phyloP scores from a whole-genome alignment of 441 rosid species.

The Erodium moschatum region DNA sequence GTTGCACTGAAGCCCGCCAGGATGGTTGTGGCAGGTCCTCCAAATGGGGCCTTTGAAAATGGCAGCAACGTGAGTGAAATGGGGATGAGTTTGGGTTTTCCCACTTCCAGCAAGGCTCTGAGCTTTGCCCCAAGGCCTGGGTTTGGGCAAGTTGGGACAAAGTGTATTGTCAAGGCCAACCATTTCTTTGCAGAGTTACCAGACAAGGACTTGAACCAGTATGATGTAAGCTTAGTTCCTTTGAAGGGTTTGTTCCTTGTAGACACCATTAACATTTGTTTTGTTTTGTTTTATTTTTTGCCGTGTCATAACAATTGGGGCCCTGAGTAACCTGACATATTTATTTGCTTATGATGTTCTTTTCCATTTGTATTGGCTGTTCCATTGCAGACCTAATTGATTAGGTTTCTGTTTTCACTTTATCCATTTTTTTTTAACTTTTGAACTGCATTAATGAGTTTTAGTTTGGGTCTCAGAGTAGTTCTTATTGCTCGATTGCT shows the following conservation, averaged over 20 bases:
- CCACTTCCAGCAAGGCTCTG: slow-evolving; percentile 59
- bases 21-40: slow-evolving; percentile 24
- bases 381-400: slow-evolving; percentile 33
- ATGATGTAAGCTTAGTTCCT: slow-evolving; percentile 59
- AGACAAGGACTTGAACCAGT: slow-evolving; percentile 80
- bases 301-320: slow-evolving; percentile 17
- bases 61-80: slow-evolving; percentile 26
- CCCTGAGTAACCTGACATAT: slow-evolving; percentile 31
- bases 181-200: slow-evolving; percentile 90
- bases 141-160: slow-evolving; percentile 74
- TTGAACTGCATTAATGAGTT: slow-evolving; percentile 26
- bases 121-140: slow-evolving; percentile 83
- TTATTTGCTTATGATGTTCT: slow-evolving; percentile 21
- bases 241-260: slow-evolving; percentile 11
- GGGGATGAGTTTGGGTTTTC: slow-evolving; percentile 38
- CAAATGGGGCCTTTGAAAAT: slow-evolving; percentile 29
- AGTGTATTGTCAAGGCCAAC: slow-evolving; percentile 92
- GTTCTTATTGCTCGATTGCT: slow-evolving; percentile 41
- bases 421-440: slow-evolving; percentile 21
- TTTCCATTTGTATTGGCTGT: slow-evolving; percentile 25
- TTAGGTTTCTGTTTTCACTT: slow-evolving; percentile 23
- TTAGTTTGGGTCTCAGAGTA: slow-evolving; percentile 28
- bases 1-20: slow-evolving; percentile 39
- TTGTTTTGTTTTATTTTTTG: neutral
- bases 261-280: neutral